phyloP scores from a whole-genome alignment of 495 filamentous ascomycete species.

The Trichoderma parareesei region DNA sequence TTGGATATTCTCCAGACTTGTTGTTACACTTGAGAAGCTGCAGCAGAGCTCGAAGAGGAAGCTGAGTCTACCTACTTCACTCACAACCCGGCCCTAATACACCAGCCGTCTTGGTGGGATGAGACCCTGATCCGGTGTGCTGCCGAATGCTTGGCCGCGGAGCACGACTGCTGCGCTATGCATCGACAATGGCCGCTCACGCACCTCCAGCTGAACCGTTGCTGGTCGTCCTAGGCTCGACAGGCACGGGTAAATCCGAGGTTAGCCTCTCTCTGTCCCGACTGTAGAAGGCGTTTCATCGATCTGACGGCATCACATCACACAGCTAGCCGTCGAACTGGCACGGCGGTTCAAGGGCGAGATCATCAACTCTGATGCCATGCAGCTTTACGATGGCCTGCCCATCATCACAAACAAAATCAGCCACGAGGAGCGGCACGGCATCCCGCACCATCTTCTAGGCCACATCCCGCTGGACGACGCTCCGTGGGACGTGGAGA shows the following conservation, averaged over 20 bases:
- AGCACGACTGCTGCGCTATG: slow-evolving; percentile 12
- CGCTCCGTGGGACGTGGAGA: slow-evolving; percentile 70
- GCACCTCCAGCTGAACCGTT: slow-evolving; percentile 44
- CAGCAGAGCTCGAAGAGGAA: background rate
- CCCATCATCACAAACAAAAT: slow-evolving; percentile 97
- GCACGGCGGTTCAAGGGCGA: slow-evolving; percentile 82
- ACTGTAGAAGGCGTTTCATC: slow-evolving; percentile 14
- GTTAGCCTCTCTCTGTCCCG: slow-evolving; percentile 38
- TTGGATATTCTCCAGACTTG: background rate
- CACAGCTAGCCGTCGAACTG: slow-evolving; percentile 83
- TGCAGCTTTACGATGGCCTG: slow-evolving; percentile 93
- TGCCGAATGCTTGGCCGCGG: slow-evolving; percentile 2
- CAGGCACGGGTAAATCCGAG: slow-evolving; percentile 97
- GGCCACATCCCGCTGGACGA: slow-evolving; percentile 65
- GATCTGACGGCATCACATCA: background rate
- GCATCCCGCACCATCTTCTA: slow-evolving; percentile 83
- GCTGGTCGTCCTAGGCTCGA: slow-evolving; percentile 81
- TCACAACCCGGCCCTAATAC: background rate
- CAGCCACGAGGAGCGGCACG: slow-evolving; percentile 60
- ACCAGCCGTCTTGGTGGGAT: slow-evolving; percentile 1
- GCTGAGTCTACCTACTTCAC: background rate
- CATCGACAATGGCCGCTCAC: slow-evolving; percentile 18
- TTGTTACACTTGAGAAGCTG: background rate
- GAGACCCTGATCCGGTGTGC: background rate
- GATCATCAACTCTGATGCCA: slow-evolving; percentile 97